Evolutionary conservation across 129 eudicot genomes (phyloP).

Genomic region (Escallonia rubra): DNA sequence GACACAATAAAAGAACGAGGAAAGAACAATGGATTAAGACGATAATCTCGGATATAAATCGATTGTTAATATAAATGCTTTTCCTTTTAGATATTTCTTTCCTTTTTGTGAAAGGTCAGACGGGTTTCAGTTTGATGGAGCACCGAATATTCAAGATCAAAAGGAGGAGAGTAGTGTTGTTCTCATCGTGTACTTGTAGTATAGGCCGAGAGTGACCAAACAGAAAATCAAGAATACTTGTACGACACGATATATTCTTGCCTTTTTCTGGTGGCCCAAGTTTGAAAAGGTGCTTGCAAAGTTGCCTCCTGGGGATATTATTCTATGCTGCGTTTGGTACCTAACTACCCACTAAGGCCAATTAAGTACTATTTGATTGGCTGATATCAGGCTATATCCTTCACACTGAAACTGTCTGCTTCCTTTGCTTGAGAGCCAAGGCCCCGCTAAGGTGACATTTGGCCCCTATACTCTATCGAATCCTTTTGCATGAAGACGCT

Average conservation of each 20-base stretch:
- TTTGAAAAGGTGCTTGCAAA: conserved; percentile 2
- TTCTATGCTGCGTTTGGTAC: conserved; percentile 5
- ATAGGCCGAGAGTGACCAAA: not conserved
- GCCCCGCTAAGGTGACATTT: not conserved
- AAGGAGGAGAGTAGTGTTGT: not conserved
- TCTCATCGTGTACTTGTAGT: not conserved
- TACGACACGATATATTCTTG: not conserved
- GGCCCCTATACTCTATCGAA: conserved; percentile 6
- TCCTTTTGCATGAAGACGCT: conserved; percentile 47
- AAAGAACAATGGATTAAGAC: no score
- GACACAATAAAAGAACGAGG: no score
- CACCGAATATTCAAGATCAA: not conserved
- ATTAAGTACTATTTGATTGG: not conserved
- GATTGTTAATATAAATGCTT: no score
- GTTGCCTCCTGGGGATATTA: conserved; percentile 5
- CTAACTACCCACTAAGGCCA: not conserved
- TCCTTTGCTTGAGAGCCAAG: not conserved
- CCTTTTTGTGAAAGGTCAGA: no score
- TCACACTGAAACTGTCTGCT: not conserved
- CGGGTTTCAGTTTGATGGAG: no score
- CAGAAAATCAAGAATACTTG: not conserved
- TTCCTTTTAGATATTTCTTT: no score
- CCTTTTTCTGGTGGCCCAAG: not conserved
- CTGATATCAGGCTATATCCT: not conserved
- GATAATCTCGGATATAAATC: no score